phyloP scores from a whole-genome alignment of 2,329 filamentous ascomycete species.

The Phyllosticta capitalensis region DNA sequence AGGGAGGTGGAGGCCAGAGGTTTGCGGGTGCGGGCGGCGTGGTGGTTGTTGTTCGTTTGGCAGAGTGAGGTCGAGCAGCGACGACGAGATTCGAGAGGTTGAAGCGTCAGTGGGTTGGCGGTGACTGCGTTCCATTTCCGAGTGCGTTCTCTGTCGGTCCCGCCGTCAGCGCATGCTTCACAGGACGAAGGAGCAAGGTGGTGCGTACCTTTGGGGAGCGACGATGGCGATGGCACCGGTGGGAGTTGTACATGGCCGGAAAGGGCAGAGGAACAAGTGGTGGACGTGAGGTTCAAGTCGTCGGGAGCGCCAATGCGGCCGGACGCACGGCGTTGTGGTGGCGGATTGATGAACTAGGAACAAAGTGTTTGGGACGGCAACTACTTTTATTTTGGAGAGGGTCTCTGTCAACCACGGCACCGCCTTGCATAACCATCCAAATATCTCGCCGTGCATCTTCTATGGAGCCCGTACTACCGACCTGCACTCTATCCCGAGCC shows the following conservation, averaged over 20 bases:
- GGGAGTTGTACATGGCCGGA: constrained; percentile 6
- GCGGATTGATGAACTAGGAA: constrained; percentile 9
- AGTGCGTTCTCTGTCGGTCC: constrained; percentile 23
- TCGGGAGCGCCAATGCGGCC: constrained; percentile 10
- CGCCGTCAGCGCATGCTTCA: constrained; percentile 5
- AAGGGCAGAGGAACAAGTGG: not conserved
- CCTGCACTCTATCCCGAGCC: constrained; percentile 40
- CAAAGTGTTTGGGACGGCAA: no score
- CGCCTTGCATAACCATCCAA: not conserved
- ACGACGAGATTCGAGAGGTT: constrained; percentile 12
- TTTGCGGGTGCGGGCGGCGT: constrained; percentile 11
- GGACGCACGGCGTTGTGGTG: constrained; percentile 3
- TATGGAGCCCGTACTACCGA: not conserved
- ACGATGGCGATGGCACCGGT: constrained; percentile 11
- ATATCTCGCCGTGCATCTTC: not conserved
- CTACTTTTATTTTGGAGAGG: constrained; percentile 10
- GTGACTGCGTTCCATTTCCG: constrained; percentile 24
- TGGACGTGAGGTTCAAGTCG: constrained; percentile 2
- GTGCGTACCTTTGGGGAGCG: constrained; percentile 15
- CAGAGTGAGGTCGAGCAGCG: not conserved
- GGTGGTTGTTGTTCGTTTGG: not conserved
- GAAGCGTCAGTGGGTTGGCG: constrained; percentile 20
- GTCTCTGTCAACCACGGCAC: no score
- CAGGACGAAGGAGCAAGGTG: not conserved
- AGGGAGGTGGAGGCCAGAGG: constrained; percentile 18